Base-by-base conservation (phyloP, 2,329 filamentous ascomycete species). In the Onygena corvina region DNA sequence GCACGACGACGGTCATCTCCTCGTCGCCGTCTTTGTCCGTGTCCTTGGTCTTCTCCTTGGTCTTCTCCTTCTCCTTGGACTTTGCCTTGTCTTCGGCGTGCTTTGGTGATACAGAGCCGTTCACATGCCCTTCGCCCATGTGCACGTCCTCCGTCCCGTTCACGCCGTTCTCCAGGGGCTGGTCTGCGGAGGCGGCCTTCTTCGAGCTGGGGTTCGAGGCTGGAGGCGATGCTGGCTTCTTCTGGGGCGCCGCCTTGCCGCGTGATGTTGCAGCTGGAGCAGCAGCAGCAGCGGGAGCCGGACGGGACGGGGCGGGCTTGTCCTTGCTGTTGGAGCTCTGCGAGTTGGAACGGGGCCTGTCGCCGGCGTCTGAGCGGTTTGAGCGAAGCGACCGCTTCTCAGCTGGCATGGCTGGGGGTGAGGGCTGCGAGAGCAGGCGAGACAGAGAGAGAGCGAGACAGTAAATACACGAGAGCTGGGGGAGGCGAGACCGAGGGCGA, bases 1-100 rank as follows among this genome's bases (percentile, higher is more conserved):
- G 83, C 38, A 87, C 82, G 59, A 88, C 83, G 56, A 87, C 83
- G 46, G 83, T 87, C 82, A 87, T 87, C 71, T 86, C 83, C 59
- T 72, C 81, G 58, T 85, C 83, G 60, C 76, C 81, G 61, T 87
- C 80, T 71, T 82, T 83, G 59, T 75, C 76, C 69, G 67, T 58
- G 64, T 69, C 71, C n/a, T n/a, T n/a, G n/a, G n/a, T n/a, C n/a
- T n/a, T n/a, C n/a, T n/a, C n/a, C n/a, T n/a, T n/a, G n/a, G n/a
- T n/a, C n/a, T n/a, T n/a, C n/a, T n/a, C n/a, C n/a, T n/a, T n/a
- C n/a, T n/a, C n/a, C n/a, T n/a, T n/a, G n/a, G n/a, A n/a, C n/a
- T n/a, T n/a, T n/a, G n/a, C n/a, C n/a, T n/a, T n/a, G 20, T 42
- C 21, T 12, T 42, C 38, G 38, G 21, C 21, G 84, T 84, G 60